A percentile compares a stretch with the other conserved stretches of the same genome.
phyloP scores from a whole-genome alignment of 225 moss, liverwort and hornwort genomes.

The Straminergon stramineum region DNA sequence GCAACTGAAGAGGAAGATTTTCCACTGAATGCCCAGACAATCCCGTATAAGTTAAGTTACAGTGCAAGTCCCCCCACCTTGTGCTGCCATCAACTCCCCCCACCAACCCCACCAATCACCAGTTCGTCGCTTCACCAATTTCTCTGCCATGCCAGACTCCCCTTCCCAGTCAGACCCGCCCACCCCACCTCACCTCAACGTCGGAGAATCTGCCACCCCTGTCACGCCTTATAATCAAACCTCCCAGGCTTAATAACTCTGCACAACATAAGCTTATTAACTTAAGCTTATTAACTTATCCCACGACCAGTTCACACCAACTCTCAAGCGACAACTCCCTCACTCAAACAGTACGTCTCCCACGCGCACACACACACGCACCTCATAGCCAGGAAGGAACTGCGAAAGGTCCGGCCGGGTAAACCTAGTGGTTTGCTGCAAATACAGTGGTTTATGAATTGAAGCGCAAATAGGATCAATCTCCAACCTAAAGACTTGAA shows the following conservation, averaged over 20 bases:
- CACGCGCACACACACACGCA: not conserved
- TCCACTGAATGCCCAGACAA: not conserved
- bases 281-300: too few relatives aligned
- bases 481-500: not conserved
- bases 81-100: not conserved
- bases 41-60: not conserved
- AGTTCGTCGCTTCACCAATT: not conserved
- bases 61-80: not conserved
- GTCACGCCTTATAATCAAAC: not conserved
- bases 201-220: not conserved
- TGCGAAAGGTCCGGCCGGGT: not conserved
- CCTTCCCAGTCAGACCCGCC: not conserved
- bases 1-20: not conserved
- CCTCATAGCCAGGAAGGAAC: not conserved
- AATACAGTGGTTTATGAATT: not conserved
- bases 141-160: not conserved
- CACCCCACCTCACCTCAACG: not conserved
- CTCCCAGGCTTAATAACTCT: not conserved
- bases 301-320: not conserved
- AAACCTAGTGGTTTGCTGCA: not conserved
- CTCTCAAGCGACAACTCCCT: not conserved
- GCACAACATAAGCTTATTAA: not conserved
- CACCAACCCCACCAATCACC: not conserved
- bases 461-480: not conserved
- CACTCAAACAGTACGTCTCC: not conserved